Evolutionary conservation across 208 protist species (phyloP).

Genomic region (Wallacemonas sp.): DNA sequence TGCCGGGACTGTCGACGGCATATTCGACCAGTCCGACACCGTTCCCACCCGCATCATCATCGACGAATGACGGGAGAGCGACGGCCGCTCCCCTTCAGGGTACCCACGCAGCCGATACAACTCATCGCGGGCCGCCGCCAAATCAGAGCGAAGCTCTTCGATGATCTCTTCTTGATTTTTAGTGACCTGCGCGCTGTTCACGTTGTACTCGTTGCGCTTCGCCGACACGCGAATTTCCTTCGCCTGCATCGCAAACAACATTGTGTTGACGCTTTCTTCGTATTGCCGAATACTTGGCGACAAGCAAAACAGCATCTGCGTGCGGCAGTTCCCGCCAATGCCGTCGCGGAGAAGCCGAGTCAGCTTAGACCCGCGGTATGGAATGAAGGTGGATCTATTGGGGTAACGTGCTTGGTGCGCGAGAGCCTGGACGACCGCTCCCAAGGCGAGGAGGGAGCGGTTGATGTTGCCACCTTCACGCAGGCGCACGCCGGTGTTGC

Average conservation of each 20-base stretch:
- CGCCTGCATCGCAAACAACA: conserved; percentile 86
- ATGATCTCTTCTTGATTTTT: conserved; percentile 71
- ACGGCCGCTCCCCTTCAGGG: not conserved
- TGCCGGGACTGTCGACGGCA: no score
- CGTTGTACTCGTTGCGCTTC: conserved; percentile 64
- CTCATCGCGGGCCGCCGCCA: conserved; percentile 40
- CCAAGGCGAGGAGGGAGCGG: conserved; percentile 91
- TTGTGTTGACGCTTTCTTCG: conserved; percentile 83
- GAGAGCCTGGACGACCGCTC: conserved; percentile 91
- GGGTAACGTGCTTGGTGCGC: conserved; percentile 39
- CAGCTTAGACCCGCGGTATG: conserved; percentile 83
- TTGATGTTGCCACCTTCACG: conserved; percentile 95
- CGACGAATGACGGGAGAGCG: not conserved
- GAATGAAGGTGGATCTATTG: conserved; percentile 47
- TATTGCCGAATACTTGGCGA: conserved; percentile 57
- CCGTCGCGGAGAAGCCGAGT: conserved; percentile 77
- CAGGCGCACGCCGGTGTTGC: conserved; percentile 78
- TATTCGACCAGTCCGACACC: no score
- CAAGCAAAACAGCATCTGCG: conserved; percentile 79
- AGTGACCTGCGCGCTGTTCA: conserved; percentile 53
- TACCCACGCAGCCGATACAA: conserved; percentile 23
- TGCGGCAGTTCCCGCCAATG: conserved; percentile 83
- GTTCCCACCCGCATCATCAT: not conserved
- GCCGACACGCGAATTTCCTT: conserved; percentile 71
- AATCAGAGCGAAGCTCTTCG: conserved; percentile 70